Conservation (phyloP, 2,329 filamentous ascomycete genomes). For the Aspergillus hortae region DNA sequence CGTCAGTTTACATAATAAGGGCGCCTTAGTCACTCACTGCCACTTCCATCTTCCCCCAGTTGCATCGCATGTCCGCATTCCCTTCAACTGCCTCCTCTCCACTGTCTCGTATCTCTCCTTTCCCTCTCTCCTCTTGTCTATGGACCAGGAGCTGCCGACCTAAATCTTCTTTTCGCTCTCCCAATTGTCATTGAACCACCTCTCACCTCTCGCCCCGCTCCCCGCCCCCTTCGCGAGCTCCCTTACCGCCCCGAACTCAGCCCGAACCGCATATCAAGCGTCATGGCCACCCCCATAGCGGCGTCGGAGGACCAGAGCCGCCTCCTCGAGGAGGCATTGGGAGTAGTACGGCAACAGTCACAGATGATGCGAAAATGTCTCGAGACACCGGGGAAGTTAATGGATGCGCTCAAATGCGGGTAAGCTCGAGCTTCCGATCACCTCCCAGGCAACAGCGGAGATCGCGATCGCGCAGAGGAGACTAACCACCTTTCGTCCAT, state of each 20-base stretch:
- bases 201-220: constrained; percentile 5
- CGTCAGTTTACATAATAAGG: background rate
- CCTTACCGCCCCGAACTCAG: constrained; percentile 25
- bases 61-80: background rate
- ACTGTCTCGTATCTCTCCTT: constrained; percentile 1
- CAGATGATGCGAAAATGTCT: constrained; percentile 96
- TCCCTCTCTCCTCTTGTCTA: constrained; percentile 21
- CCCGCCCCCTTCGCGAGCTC: constrained; percentile 17
- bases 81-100: constrained; percentile 3
- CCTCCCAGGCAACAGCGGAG: constrained; percentile 24
- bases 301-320: constrained; percentile 78
- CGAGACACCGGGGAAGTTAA: constrained; percentile 95
- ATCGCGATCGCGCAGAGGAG: constrained; percentile 1
- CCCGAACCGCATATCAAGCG: constrained; percentile 23
- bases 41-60: background rate
- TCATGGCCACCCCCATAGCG: constrained; percentile 54
- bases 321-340: constrained; percentile 93
- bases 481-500: constrained; percentile 12
- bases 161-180: constrained; percentile 2
- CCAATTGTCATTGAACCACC: constrained; percentile 12
- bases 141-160: constrained; percentile 21
- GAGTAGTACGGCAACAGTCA: constrained; percentile 95
- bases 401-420: constrained; percentile 99
- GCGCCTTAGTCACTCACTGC: background rate
- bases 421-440: constrained; percentile 48